These are phyloP conservation scores for Phialocephala subalpina DNA, from an alignment of 2,329 filamentous ascomycete species.

Conservation along the genomic window DNA sequence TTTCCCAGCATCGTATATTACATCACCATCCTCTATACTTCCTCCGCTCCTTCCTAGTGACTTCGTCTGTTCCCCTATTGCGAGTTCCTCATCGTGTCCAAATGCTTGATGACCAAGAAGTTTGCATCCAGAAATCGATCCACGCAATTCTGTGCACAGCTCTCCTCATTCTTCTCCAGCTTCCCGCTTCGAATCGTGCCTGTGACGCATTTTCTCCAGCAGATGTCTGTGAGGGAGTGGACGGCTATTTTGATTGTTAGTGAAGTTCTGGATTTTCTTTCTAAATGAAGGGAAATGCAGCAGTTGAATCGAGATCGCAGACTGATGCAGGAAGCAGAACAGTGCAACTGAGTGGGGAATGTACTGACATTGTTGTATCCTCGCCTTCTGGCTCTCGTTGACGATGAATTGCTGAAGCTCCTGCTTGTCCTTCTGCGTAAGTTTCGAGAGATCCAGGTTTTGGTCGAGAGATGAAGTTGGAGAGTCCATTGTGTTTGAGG, in stretches of 20 bases:
- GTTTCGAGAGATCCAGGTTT: constrained; percentile 71
- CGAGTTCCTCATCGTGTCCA: constrained; percentile 68
- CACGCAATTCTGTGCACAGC: constrained; percentile 90
- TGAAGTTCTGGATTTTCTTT: not conserved
- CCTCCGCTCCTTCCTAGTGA: not conserved
- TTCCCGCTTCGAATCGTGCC: constrained; percentile 73
- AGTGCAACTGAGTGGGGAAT: constrained; percentile 10
- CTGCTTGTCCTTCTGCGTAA: constrained; percentile 83
- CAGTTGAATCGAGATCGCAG: not conserved
- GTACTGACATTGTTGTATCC: constrained; percentile 59
- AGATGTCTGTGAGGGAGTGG: constrained; percentile 76
- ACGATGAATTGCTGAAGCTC: constrained; percentile 88
- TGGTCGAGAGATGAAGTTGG: constrained; percentile 33
- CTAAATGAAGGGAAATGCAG: not conserved
- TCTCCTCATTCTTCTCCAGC: constrained; percentile 80
- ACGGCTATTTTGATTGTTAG: constrained; percentile 55
- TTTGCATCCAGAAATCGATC: constrained; percentile 93
- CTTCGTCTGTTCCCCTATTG: constrained; percentile 10
- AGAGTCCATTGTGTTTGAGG: constrained; percentile 36
- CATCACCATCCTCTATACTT: not conserved
- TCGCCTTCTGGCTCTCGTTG: constrained; percentile 86
- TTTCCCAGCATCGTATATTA: not conserved
- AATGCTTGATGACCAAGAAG: constrained; percentile 82
- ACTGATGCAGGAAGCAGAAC: not conserved
- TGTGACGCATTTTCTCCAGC: constrained; percentile 95